These are phyloP conservation scores for Urostyla sp. DNA, from an alignment of 73 alveolate genomes.

Conservation along the genomic window DNA sequence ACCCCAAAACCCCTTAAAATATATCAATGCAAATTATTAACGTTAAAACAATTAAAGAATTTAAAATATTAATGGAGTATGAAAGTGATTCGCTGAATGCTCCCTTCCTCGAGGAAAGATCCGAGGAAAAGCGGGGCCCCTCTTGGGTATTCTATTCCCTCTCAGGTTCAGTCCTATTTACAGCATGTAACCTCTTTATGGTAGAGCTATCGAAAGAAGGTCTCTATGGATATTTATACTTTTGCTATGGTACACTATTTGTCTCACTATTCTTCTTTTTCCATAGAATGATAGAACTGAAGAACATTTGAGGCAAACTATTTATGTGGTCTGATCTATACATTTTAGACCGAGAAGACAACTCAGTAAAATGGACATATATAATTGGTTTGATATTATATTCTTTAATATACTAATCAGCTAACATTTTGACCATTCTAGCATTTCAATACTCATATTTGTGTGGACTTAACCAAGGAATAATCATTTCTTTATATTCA, in stretches of 20 bases:
- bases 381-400: conserved; percentile 19
- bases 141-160: conserved; percentile 38
- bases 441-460: conserved; percentile 18
- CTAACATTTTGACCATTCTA: conserved; percentile 22
- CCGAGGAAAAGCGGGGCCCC: too few relatives aligned
- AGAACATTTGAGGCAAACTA: background rate
- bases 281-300: conserved; percentile 19
- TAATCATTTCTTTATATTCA: conserved; percentile 59
- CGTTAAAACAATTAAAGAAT: too few relatives aligned
- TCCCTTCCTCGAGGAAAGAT: too few relatives aligned
- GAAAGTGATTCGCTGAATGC: too few relatives aligned
- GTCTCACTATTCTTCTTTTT: conserved; percentile 21
- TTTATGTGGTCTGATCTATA: conserved; percentile 28
- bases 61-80: too few relatives aligned
- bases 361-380: conserved; percentile 23
- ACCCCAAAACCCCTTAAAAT: too few relatives aligned
- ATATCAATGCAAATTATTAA: too few relatives aligned
- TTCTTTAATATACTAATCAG: conserved; percentile 23
- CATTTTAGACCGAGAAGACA: background rate
- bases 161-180: conserved; percentile 10
- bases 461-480: conserved; percentile 63
- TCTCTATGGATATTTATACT: conserved; percentile 29
- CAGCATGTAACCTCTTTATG: conserved; percentile 41
- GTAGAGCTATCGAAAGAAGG: conserved; percentile 47
- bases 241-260: conserved; percentile 43